A percentile compares a stretch with the other conserved stretches of the same genome.
Evolutionary conservation across 768 basidiomycete species (phyloP).

Genomic region (Leccinellum rugosiceps): DNA sequence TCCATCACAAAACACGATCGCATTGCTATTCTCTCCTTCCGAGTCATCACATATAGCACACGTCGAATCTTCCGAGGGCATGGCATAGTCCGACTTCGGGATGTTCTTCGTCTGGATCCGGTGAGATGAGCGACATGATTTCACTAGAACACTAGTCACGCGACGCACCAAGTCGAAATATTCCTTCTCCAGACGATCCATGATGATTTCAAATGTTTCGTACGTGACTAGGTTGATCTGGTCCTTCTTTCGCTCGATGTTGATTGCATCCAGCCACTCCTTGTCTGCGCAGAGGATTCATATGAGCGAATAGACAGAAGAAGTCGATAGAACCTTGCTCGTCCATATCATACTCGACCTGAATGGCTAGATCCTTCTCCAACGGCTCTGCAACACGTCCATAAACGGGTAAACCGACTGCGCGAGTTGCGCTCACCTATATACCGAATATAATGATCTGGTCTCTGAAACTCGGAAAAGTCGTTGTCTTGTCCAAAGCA

Average conservation of each 20-base stretch:
- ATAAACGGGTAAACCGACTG: neutral
- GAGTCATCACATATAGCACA: conserved; percentile 98
- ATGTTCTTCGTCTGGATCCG: conserved; percentile 79
- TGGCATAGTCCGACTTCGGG: conserved; percentile 80
- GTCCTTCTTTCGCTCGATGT: conserved; percentile 76
- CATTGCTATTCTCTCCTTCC: conserved; percentile 98
- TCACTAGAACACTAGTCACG: conserved; percentile 2
- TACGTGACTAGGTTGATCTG: conserved; percentile 68
- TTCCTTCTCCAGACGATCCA: conserved; percentile 98
- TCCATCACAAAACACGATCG: conserved; percentile 98
- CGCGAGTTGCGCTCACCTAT: conserved; percentile 57
- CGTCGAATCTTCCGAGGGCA: conserved; percentile 93
- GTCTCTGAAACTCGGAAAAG: conserved; percentile 66
- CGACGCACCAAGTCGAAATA: conserved; percentile 89
- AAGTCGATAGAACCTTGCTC: conserved; percentile 71
- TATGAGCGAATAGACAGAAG: conserved; percentile 3
- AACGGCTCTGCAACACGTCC: conserved; percentile 64
- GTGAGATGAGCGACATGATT: neutral
- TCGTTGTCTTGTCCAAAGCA: conserved; percentile 51
- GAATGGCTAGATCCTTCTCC: conserved; percentile 85
- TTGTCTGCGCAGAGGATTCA: conserved; percentile 54
- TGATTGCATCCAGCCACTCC: conserved; percentile 89
- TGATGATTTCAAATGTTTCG: conserved; percentile 92
- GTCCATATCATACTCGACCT: conserved; percentile 99
- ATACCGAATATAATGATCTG: conserved; percentile 87